phyloP scores from a whole-genome alignment of 441 rosid genomes.

The Viola pubescens region DNA sequence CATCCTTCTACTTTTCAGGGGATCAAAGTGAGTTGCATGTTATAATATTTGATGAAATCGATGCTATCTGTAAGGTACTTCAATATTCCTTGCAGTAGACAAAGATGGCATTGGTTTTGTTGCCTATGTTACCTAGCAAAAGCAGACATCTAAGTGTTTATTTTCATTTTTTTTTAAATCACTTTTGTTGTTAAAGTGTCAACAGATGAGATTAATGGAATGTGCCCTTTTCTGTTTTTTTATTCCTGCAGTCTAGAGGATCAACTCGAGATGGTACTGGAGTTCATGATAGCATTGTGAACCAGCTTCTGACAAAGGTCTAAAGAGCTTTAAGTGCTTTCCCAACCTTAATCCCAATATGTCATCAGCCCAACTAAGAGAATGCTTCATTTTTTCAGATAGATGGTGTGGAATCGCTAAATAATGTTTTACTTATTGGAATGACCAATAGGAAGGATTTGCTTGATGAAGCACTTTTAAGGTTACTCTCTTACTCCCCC shows the following conservation, averaged over 20 bases:
- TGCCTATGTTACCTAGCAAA: background rate
- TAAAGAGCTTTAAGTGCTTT: slow-evolving; percentile 15
- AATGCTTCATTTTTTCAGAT: slow-evolving; percentile 49
- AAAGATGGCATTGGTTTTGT: background rate
- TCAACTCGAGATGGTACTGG: slow-evolving; percentile 98
- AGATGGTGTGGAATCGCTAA: slow-evolving; percentile 97
- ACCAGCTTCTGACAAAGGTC: slow-evolving; percentile 96
- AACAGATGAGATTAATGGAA: slow-evolving; percentile 12
- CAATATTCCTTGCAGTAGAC: background rate
- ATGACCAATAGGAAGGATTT: slow-evolving; percentile 98
- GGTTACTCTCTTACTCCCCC: slow-evolving; percentile 38
- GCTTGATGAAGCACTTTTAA: slow-evolving; percentile 97
- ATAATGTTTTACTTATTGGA: slow-evolving; percentile 96
- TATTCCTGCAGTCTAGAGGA: slow-evolving; percentile 76
- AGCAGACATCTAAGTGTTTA: too few relatives aligned
- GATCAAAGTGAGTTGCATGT: slow-evolving; percentile 96
- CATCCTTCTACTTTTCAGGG: slow-evolving; percentile 43
- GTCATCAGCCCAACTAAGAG: slow-evolving; percentile 4
- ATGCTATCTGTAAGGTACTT: slow-evolving; percentile 97
- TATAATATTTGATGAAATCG: slow-evolving; percentile 95
- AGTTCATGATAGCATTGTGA: slow-evolving; percentile 95
- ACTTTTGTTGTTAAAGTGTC: background rate
- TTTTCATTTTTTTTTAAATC: too few relatives aligned
- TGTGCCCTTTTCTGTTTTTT: slow-evolving; percentile 1
- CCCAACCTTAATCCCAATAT: slow-evolving; percentile 2